Conservation (phyloP, 345 rosid genomes). For the Pugionium cornutum region DNA sequence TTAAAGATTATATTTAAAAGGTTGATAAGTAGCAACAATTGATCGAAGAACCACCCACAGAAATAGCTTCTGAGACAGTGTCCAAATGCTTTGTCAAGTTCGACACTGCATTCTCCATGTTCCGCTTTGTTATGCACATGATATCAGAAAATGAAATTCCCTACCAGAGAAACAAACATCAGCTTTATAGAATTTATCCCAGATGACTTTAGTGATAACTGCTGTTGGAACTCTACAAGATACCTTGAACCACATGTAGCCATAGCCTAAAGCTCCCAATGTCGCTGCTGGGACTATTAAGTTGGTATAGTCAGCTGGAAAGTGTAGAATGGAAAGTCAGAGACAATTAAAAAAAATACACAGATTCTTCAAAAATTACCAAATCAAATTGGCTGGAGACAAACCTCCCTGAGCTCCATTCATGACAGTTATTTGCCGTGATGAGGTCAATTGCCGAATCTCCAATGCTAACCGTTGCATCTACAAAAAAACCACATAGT, state of each 20-base stretch:
- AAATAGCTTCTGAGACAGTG: constrained; percentile 71
- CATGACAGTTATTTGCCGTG: constrained; percentile 71
- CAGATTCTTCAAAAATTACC: not conserved
- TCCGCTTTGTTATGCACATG: constrained; percentile 81
- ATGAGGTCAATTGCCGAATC: constrained; percentile 62
- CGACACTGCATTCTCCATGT: constrained; percentile 75
- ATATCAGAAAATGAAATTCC: constrained; percentile 87
- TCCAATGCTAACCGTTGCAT: constrained; percentile 67
- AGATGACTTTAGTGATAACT: not conserved
- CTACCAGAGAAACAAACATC: constrained; percentile 41
- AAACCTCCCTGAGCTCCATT: constrained; percentile 67
- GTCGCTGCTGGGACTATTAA: constrained; percentile 77
- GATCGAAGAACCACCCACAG: constrained; percentile 50
- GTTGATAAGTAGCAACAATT: constrained; percentile 21
- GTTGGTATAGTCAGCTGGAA: constrained; percentile 58
- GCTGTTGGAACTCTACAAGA: constrained; percentile 1
- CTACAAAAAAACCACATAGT: constrained; percentile 37
- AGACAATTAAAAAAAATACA: not conserved
- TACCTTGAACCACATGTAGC: constrained; percentile 99
- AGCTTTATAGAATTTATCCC: constrained; percentile 13
- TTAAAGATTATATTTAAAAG: not conserved
- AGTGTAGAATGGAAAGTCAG: not conserved
- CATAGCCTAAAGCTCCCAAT: constrained; percentile 89
- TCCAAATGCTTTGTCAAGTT: constrained; percentile 85
- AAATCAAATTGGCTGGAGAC: not conserved